A percentile compares a stretch with the other conserved stretches of the same genome.
phyloP scores from a whole-genome alignment of 2,329 filamentous ascomycete species.

The Fusarium oxysporum region DNA sequence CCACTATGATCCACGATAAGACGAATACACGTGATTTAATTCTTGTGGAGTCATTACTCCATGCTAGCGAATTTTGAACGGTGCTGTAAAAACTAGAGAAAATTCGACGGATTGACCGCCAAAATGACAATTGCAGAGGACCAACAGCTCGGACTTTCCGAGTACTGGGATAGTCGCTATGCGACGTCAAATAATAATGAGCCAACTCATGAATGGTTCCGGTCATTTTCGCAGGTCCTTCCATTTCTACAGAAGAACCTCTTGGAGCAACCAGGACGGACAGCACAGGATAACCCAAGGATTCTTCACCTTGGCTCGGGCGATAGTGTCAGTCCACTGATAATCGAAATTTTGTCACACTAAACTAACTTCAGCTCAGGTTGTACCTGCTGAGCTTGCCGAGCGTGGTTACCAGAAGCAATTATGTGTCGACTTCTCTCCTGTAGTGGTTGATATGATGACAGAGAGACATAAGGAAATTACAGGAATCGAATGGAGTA shows the following conservation, averaged over 20 bases:
- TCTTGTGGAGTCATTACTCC: neutral
- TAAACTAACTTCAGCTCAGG: neutral
- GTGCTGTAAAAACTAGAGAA: neutral
- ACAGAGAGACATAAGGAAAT: neutral
- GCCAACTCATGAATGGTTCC: neutral
- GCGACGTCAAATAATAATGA: neutral
- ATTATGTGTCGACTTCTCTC: conserved; percentile 1
- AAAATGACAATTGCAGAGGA: conserved; percentile 3
- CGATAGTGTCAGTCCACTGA: neutral
- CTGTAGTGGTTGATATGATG: neutral
- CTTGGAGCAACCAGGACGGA: neutral
- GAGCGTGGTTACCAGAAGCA: neutral
- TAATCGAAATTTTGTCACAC: fast-evolving
- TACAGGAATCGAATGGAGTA: neutral
- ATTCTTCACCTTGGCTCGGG: neutral
- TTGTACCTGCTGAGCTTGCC: neutral
- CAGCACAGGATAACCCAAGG: neutral
- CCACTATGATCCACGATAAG: neutral
- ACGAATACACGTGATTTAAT: neutral
- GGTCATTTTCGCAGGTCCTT: neutral
- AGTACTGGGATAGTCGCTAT: neutral
- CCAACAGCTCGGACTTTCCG: neutral
- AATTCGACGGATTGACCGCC: neutral
- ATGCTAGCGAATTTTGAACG: neutral
- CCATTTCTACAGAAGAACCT: neutral